Conservation (phyloP, 2,329 filamentous ascomycete genomes). For the Ophiostoma australiae region DNA sequence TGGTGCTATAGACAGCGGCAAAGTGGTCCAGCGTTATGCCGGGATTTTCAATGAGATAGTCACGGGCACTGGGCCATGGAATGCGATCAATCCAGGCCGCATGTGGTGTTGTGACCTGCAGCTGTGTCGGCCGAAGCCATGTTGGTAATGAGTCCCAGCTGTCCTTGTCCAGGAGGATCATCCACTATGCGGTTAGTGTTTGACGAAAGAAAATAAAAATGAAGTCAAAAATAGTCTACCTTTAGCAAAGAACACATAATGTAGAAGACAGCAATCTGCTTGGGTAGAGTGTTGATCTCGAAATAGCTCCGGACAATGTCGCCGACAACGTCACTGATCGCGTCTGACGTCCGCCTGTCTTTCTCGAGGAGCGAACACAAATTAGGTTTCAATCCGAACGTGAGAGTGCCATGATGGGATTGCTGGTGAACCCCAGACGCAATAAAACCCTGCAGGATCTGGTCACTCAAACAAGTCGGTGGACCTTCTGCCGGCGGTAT, state of each 20-base stretch:
- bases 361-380: neutral
- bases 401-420: neutral
- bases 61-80: conserved; percentile 33
- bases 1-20: conserved; percentile 33
- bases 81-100: conserved; percentile 35
- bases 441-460: neutral
- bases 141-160: conserved; percentile 33
- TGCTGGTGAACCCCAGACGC: neutral
- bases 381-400: neutral
- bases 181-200: neutral
- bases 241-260: conserved; percentile 33
- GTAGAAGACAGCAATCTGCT: conserved; percentile 34
- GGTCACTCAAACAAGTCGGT: neutral
- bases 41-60: conserved; percentile 22
- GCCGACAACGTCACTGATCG: conserved; percentile 35
- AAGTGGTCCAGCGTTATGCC: conserved; percentile 35
- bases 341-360: conserved; percentile 26
- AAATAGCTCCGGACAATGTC: conserved; percentile 33
- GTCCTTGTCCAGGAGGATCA: conserved; percentile 31
- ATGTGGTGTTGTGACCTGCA: conserved; percentile 32
- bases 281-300: conserved; percentile 33
- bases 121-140: conserved; percentile 32
- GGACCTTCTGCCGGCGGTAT: neutral
- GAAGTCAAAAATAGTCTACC: conserved; percentile 30
- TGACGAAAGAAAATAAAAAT: neutral